Percentiles rank a stretch among this genome's conserved stretches.
Conservation (phyloP, 2,329 filamentous ascomycete species). For the Fusarium caatingaense region DNA sequence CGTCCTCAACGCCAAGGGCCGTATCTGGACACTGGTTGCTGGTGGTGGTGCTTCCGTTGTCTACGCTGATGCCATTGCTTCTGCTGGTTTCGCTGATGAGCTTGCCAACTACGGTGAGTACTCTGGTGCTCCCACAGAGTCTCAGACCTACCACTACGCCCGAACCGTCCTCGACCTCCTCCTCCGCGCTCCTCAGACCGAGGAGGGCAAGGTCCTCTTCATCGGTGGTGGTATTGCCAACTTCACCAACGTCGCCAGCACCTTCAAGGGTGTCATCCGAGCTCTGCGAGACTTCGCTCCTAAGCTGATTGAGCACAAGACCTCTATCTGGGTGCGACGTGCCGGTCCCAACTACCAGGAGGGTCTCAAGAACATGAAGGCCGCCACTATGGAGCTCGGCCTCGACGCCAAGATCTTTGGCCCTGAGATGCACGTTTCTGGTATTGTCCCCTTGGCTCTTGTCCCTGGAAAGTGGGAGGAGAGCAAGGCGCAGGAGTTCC, state of each 20-base stretch:
- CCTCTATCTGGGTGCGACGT: constrained; percentile 93
- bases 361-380: constrained; percentile 99
- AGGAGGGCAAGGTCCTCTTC: constrained; percentile 98
- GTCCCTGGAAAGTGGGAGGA: constrained; percentile 72
- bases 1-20: constrained; percentile 89
- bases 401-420: constrained; percentile 75
- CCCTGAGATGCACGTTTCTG: constrained; percentile 93
- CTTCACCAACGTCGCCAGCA: constrained; percentile 99
- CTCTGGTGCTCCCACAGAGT: constrained; percentile 98
- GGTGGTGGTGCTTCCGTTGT: constrained; percentile 99
- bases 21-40: constrained; percentile 97
- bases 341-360: constrained; percentile 98
- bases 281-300: constrained; percentile 91
- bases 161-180: constrained; percentile 97
- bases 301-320: constrained; percentile 92
- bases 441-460: constrained; percentile 94
- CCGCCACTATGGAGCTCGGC: constrained; percentile 90
- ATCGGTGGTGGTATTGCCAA: constrained; percentile 99
- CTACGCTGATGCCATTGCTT: constrained; percentile 98
- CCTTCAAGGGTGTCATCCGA: constrained; percentile 99
- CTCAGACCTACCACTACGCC: constrained; percentile 99
- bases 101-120: constrained; percentile 99
- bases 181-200: constrained; percentile 86
- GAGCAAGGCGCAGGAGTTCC: constrained; percentile 71
- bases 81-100: constrained; percentile 92